phyloP scores from a whole-genome alignment of 495 filamentous ascomycete species.

The Diplogelasinospora grovesii region DNA sequence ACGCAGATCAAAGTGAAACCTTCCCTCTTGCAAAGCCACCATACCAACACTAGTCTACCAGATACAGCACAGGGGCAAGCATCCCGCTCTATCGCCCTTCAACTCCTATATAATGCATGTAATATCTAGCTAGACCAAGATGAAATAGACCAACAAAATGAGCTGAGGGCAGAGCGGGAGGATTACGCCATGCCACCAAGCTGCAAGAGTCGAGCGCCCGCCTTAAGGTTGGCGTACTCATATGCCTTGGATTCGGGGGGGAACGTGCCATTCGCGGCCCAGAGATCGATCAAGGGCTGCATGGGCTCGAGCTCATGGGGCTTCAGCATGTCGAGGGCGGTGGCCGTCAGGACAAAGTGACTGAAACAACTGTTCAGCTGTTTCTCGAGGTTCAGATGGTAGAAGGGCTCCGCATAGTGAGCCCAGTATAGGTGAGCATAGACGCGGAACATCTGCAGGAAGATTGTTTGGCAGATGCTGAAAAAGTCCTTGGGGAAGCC shows the following conservation, averaged over 20 bases:
- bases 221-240: constrained; percentile 47
- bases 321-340: constrained; percentile 72
- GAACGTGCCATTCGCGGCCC: constrained; percentile 77
- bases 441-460: constrained; percentile 95
- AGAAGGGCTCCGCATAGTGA: constrained; percentile 76
- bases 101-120: constrained; percentile 1
- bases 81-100: not conserved
- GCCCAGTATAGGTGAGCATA: constrained; percentile 88
- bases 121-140: not conserved
- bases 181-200: constrained; percentile 30
- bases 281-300: constrained; percentile 85
- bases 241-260: constrained; percentile 61
- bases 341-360: constrained; percentile 84
- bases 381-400: constrained; percentile 74
- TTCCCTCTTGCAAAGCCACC: too few relatives aligned
- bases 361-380: constrained; percentile 93
- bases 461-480: constrained; percentile 80
- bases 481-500: constrained; percentile 85
- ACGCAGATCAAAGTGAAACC: too few relatives aligned
- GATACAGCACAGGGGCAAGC: too few relatives aligned
- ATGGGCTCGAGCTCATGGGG: constrained; percentile 87
- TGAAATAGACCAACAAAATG: not conserved
- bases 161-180: not conserved
- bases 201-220: constrained; percentile 36
- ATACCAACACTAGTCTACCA: too few relatives aligned